Evolutionary conservation across 75 land plant species (phyloP).

Genomic region (Azolla pinnata): DNA sequence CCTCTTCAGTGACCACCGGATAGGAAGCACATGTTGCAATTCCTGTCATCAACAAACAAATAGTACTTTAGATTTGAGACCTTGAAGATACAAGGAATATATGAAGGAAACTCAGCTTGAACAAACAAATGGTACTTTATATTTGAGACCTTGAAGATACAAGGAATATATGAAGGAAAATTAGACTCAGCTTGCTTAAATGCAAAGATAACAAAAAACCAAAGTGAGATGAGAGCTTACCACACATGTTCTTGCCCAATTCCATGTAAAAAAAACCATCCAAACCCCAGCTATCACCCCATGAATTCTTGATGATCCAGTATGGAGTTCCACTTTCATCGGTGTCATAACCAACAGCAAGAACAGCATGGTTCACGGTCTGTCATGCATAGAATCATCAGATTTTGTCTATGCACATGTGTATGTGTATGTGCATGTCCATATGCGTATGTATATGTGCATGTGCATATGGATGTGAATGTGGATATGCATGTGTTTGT

Average conservation of each 20-base stretch:
- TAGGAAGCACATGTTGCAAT: constrained; percentile 90
- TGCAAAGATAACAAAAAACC: too few relatives aligned
- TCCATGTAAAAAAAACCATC: constrained; percentile 93
- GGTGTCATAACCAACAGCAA: constrained; percentile 85
- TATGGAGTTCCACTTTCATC: constrained; percentile 55
- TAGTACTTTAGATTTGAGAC: not conserved
- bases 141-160: too few relatives aligned
- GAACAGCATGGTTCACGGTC: constrained; percentile 97
- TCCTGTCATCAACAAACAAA: constrained; percentile 39
- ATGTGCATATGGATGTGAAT: too few relatives aligned
- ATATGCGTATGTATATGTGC: too few relatives aligned
- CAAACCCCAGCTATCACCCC: constrained; percentile 81
- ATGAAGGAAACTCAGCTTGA: too few relatives aligned
- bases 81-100: too few relatives aligned
- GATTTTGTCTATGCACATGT: not conserved
- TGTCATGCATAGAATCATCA: constrained; percentile 14
- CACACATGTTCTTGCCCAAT: constrained; percentile 98
- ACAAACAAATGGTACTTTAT: too few relatives aligned
- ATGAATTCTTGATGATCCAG: constrained; percentile 93
- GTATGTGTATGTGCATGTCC: too few relatives aligned
- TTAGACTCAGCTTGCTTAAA: too few relatives aligned
- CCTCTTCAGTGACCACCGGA: constrained; percentile 51
- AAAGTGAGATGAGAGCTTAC: too few relatives aligned
- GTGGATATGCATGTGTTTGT: too few relatives aligned
- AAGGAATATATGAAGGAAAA: too few relatives aligned